Conservation (phyloP, 108 stramenopile genomes). For the Halocafeteria seosinensis region DNA sequence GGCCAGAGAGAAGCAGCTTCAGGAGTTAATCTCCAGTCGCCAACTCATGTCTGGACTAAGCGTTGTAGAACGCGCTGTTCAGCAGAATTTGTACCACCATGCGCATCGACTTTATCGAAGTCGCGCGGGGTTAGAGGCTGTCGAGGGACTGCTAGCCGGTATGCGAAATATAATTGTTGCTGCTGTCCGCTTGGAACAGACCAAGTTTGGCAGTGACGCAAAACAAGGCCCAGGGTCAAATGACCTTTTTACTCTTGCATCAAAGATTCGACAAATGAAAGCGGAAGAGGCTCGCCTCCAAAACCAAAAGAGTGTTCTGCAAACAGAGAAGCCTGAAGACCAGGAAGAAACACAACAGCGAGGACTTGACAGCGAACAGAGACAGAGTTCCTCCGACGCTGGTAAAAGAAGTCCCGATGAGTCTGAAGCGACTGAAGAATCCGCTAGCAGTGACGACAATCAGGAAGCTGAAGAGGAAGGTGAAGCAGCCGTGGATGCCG, state of each 20-base stretch:
- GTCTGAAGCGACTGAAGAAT: neutral
- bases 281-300: neutral
- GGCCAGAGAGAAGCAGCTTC: neutral
- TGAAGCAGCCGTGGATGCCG: neutral
- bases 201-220: neutral
- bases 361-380: neutral
- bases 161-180: neutral
- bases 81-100: neutral
- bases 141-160: neutral
- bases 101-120: constrained; percentile 1
- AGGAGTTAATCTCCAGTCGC: neutral
- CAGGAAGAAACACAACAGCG: neutral
- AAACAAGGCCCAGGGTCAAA: neutral
- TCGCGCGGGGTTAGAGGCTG: neutral
- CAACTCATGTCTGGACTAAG: neutral
- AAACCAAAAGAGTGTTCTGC: neutral
- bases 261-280: neutral
- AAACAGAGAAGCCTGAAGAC: neutral
- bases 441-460: neutral
- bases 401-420: no score
- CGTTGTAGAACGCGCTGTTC: neutral
- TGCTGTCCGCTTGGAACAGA: neutral
- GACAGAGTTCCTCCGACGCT: neutral
- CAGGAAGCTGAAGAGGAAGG: neutral
- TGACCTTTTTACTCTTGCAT: neutral